These are phyloP conservation scores for Pyricularia sp. DNA, from an alignment of 2,329 filamentous ascomycete species.

Conservation along the genomic window DNA sequence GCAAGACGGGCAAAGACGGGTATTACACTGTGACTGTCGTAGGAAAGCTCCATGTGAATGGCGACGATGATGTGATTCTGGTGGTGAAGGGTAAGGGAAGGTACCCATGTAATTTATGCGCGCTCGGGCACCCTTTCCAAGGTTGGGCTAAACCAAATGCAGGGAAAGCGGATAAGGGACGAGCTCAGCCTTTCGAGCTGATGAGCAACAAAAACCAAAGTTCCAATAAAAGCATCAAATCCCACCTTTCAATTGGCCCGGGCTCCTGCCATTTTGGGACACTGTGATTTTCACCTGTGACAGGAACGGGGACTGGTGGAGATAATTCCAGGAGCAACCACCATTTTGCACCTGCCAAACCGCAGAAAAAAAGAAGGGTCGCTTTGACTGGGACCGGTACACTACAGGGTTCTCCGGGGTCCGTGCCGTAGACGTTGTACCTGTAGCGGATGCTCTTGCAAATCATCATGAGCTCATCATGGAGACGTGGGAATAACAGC, in stretches of 20 bases:
- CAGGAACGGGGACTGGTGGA: background rate
- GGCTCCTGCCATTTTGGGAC: background rate
- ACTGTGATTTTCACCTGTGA: background rate
- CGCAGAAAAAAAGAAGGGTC: background rate
- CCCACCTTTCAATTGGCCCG: background rate
- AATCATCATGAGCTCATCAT: background rate
- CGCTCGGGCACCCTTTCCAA: background rate
- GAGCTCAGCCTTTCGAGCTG: background rate
- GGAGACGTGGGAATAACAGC: background rate
- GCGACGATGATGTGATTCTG: background rate
- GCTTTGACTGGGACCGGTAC: too few species aligned
- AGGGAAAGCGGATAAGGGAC: too few species aligned
- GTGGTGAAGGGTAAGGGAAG: background rate
- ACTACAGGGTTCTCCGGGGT: background rate
- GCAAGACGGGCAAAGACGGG: too few species aligned
- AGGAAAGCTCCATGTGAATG: background rate
- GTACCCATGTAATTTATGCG: background rate
- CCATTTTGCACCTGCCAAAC: background rate
- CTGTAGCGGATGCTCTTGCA: background rate
- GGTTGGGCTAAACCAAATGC: too few species aligned
- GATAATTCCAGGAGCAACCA: background rate
- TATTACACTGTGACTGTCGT: too few species aligned
- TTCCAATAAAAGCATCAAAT: background rate
- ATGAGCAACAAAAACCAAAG: background rate
- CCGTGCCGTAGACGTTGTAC: background rate